Conservation (phyloP, 148 eudicot species). For the Rhododendron ferrugineum region DNA sequence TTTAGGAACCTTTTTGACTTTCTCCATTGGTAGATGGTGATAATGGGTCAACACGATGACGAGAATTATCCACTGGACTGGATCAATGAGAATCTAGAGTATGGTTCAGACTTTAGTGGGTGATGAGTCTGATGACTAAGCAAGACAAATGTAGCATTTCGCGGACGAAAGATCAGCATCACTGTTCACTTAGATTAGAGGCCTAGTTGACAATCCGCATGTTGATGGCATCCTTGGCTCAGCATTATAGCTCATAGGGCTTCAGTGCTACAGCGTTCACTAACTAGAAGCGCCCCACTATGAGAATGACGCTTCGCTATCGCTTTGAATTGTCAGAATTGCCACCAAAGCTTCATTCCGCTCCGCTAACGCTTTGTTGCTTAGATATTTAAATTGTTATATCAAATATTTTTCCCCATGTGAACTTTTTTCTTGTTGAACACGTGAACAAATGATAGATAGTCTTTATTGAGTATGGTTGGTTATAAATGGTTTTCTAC, state of each 20-base stretch:
- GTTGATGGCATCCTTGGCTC: too few species aligned
- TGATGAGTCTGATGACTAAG: not conserved
- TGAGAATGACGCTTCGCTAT: not conserved
- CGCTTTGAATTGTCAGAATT: not conserved
- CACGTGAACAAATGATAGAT: not conserved
- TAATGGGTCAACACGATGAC: not conserved
- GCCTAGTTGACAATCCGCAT: too few species aligned
- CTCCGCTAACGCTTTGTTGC: not conserved
- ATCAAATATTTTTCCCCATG: not conserved
- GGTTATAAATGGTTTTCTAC: not conserved
- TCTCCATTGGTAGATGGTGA: not conserved
- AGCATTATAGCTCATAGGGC: not conserved
- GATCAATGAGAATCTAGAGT: not conserved
- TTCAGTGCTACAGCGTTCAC: not conserved
- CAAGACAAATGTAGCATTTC: too few species aligned
- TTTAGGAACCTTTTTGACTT: not conserved
- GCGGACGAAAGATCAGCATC: too few species aligned
- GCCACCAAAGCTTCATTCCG: not conserved
- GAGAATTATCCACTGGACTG: not conserved
- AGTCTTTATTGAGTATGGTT: not conserved
- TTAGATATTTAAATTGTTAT: not conserved
- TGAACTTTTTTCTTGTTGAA: not conserved
- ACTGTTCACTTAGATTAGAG: too few species aligned
- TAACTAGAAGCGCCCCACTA: not conserved
- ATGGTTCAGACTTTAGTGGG: not conserved